A percentile compares a stretch with the other conserved stretches of the same genome.
Evolutionary conservation across 106 monocot genomes (phyloP).

Genomic region (Dendrobium officinale): DNA sequence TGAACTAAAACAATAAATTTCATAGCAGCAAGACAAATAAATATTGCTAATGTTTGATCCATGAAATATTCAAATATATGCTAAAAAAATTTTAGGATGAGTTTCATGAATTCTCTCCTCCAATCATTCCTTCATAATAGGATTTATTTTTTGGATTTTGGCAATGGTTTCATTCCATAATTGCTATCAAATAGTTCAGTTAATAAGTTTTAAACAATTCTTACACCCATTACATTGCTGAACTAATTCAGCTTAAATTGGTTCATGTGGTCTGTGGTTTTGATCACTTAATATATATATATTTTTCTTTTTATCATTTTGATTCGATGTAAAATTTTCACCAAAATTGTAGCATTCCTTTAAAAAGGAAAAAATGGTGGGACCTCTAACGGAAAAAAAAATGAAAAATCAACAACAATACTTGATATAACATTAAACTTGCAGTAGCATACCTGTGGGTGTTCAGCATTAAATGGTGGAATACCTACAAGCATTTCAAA

Average conservation of each 20-base stretch:
- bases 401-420: background rate
- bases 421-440: background rate
- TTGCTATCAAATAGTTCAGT: background rate
- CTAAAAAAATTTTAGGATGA: no score
- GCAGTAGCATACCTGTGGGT: conserved; percentile 75
- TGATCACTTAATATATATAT: background rate
- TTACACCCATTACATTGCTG: background rate
- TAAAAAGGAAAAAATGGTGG: background rate
- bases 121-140: background rate
- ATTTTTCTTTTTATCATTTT: background rate
- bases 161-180: background rate
- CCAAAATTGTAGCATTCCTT: background rate
- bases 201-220: background rate
- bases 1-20: no score
- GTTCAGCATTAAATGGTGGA: conserved; percentile 98
- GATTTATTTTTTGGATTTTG: background rate
- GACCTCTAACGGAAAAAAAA: background rate
- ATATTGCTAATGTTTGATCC: no score
- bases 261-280: background rate
- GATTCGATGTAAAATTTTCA: background rate
- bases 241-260: background rate
- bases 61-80: no score
- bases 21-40: no score
- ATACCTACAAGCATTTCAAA: conserved; percentile 97
- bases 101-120: background rate